phyloP scores from a whole-genome alignment of 1,284 basidiomycete genomes.

The Apiotrichum porosum region DNA sequence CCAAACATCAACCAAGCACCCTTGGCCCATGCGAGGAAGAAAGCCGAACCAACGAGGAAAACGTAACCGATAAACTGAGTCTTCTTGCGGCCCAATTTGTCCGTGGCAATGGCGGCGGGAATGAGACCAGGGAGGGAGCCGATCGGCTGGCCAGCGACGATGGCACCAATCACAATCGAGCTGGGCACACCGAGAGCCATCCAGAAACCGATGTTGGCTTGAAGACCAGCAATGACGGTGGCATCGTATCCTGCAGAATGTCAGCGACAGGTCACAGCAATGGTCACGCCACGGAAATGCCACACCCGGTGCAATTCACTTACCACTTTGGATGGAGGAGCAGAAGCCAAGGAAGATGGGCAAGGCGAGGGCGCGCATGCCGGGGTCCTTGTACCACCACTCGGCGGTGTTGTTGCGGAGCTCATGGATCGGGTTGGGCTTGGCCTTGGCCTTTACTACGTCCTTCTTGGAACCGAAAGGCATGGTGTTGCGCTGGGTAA shows the following conservation, averaged over 20 bases:
- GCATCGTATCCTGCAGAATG: slow-evolving; percentile 15
- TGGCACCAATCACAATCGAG: slow-evolving; percentile 10
- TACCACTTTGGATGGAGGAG: slow-evolving; percentile 4
- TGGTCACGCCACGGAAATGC: too few species aligned
- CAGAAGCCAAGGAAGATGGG: slow-evolving; percentile 8
- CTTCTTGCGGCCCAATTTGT: slow-evolving; percentile 12
- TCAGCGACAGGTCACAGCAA: too few species aligned
- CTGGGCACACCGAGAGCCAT: slow-evolving; percentile 5
- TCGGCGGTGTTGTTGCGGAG: slow-evolving; percentile 12
- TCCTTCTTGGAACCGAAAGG: too few species aligned
- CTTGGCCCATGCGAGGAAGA: slow-evolving; percentile 1
- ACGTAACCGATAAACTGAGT: slow-evolving; percentile 7
- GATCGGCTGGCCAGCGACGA: slow-evolving; percentile 8
- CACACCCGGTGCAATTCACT: too few species aligned
- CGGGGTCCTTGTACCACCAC: slow-evolving; percentile 14
- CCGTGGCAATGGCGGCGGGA: slow-evolving; percentile 5
- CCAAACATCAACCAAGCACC: slow-evolving; percentile 9
- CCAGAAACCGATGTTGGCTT: slow-evolving; percentile 7
- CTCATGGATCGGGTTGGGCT: too few species aligned
- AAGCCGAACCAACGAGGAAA: slow-evolving; percentile 10
- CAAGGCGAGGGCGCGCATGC: slow-evolving; percentile 10
- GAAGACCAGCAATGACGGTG: slow-evolving; percentile 13
- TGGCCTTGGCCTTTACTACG: too few species aligned
- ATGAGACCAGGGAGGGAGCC: slow-evolving; percentile 5
- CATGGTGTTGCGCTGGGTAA: too few species aligned